phyloP scores from a whole-genome alignment of 345 rosid genomes.

The Nephelium lappaceum region DNA sequence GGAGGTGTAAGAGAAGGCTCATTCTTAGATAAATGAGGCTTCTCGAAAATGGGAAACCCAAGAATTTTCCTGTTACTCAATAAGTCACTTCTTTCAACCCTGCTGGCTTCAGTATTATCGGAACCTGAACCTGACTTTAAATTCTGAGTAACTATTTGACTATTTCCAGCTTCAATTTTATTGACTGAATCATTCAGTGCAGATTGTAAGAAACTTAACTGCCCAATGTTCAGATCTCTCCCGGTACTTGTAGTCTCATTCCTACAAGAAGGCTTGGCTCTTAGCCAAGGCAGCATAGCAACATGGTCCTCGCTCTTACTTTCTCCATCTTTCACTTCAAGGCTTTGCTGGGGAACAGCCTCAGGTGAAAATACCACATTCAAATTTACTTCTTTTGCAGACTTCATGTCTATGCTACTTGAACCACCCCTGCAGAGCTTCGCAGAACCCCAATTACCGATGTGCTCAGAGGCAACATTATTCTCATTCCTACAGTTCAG shows the following conservation, averaged over 20 bases:
- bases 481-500: slow-evolving; percentile 36
- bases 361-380: slow-evolving; percentile 46
- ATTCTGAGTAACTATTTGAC: slow-evolving; percentile 36
- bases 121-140: slow-evolving; percentile 46
- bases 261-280: slow-evolving; percentile 42
- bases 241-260: slow-evolving; percentile 37
- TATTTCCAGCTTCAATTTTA: slow-evolving; percentile 39
- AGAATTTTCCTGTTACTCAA: slow-evolving; percentile 51
- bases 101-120: slow-evolving; percentile 35
- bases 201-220: slow-evolving; percentile 37
- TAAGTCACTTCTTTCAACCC: slow-evolving; percentile 36
- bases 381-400: slow-evolving; percentile 48
- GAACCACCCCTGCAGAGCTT: slow-evolving; percentile 36
- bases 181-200: slow-evolving; percentile 36
- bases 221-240: slow-evolving; percentile 46
- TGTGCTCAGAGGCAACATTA: slow-evolving; percentile 32
- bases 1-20: slow-evolving; percentile 43
- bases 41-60: slow-evolving; percentile 54
- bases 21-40: slow-evolving; percentile 36
- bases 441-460: slow-evolving; percentile 29
- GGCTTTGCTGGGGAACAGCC: slow-evolving; percentile 29
- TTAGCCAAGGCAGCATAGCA: slow-evolving; percentile 68
- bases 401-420: slow-evolving; percentile 33
- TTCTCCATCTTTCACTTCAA: slow-evolving; percentile 46
- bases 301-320: slow-evolving; percentile 47